A percentile compares a stretch with the other conserved stretches of the same genome.
Conservation (phyloP, 2,329 filamentous ascomycete species). For the Gaeumannomyces sp. region DNA sequence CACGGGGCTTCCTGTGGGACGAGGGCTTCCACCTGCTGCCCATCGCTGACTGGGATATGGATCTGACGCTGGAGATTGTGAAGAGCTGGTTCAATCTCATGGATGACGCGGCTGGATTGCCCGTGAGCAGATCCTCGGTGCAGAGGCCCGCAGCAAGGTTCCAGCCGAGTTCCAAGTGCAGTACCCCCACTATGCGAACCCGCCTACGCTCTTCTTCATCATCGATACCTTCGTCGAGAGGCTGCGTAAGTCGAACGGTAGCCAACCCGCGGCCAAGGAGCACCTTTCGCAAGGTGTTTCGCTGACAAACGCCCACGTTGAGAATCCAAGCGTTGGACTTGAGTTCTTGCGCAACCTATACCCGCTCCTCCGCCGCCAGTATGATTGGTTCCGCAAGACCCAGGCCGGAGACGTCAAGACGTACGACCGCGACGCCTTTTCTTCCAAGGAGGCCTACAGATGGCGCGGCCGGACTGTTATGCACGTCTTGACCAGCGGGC, state of each 20-base stretch:
- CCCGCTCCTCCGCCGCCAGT: constrained; percentile 81
- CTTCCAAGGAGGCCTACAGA: constrained; percentile 84
- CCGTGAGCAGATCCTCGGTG: constrained; percentile 88
- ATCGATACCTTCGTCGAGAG: constrained; percentile 80
- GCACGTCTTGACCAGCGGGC: constrained; percentile 85
- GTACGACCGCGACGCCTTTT: constrained; percentile 86
- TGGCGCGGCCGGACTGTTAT: constrained; percentile 86
- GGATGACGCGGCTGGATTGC: constrained; percentile 95
- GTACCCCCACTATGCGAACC: constrained; percentile 96
- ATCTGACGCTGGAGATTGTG: constrained; percentile 79
- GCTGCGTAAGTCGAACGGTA: constrained; percentile 51
- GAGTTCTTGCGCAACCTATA: constrained; percentile 73
- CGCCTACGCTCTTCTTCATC: constrained; percentile 87
- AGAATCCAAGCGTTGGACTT: constrained; percentile 60
- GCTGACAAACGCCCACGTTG: constrained; percentile 58
- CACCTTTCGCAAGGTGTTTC: constrained; percentile 35
- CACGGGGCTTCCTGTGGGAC: constrained; percentile 94
- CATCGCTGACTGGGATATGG: constrained; percentile 89
- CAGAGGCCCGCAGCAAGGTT: constrained; percentile 91
- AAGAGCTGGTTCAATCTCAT: constrained; percentile 95
- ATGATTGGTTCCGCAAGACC: constrained; percentile 90
- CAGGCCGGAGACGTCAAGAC: constrained; percentile 84
- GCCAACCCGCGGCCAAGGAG: constrained; percentile 35
- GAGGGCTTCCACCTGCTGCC: constrained; percentile 94
- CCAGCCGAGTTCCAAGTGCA: constrained; percentile 89